phyloP scores from a whole-genome alignment of 495 filamentous ascomycete species.

The Annulohypoxylon bovei region DNA sequence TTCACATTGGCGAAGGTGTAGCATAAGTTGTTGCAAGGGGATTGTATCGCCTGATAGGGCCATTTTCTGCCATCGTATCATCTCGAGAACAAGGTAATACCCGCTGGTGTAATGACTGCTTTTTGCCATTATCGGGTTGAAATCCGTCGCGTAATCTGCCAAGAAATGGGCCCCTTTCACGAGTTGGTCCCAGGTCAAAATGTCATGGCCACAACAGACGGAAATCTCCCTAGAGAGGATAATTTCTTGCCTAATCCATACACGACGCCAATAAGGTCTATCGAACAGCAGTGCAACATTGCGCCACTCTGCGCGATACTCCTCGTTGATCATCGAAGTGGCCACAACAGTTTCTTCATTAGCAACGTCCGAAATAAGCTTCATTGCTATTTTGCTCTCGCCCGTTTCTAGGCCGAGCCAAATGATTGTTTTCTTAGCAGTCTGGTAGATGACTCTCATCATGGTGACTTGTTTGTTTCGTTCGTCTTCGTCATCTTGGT shows the following conservation, averaged over 20 bases:
- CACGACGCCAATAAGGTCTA: slow-evolving; percentile 31
- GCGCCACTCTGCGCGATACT: slow-evolving; percentile 3
- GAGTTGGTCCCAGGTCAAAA: slow-evolving; percentile 15
- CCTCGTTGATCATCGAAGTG: background rate
- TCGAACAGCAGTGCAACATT: slow-evolving; percentile 10
- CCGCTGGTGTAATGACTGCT: slow-evolving; percentile 5
- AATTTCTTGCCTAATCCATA: slow-evolving; percentile 41
- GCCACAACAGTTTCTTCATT: background rate
- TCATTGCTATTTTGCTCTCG: slow-evolving; percentile 5
- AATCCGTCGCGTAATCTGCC: background rate
- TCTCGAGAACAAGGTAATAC: background rate
- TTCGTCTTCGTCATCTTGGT: slow-evolving; percentile 42
- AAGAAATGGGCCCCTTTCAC: slow-evolving; percentile 1
- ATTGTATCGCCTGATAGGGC: slow-evolving; percentile 4
- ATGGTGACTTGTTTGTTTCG: slow-evolving; percentile 34
- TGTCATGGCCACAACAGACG: slow-evolving; percentile 22
- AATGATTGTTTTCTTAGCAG: slow-evolving; percentile 28
- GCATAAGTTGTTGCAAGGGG: slow-evolving; percentile 13
- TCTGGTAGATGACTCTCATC: slow-evolving; percentile 38
- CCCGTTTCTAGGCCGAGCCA: slow-evolving; percentile 37
- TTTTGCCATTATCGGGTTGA: slow-evolving; percentile 12
- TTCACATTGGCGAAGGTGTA: slow-evolving; percentile 20
- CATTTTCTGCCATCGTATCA: slow-evolving; percentile 10
- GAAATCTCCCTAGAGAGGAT: slow-evolving; percentile 2
- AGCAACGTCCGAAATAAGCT: background rate